Evolutionary conservation across 345 rosid genomes (phyloP).

Genomic region (Eucalyptus erythrocorys): DNA sequence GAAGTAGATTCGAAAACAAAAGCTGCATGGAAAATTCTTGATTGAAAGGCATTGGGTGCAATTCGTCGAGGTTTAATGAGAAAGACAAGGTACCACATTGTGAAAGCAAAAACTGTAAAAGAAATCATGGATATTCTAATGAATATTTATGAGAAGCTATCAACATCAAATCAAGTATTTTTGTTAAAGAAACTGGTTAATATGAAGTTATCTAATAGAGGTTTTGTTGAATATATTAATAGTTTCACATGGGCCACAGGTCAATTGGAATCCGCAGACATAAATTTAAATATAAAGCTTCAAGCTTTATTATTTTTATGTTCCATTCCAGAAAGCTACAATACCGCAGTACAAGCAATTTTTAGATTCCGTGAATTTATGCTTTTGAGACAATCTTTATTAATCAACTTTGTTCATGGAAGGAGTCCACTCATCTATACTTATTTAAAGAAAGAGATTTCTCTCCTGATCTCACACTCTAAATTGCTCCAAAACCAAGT

Average conservation of each 20-base stretch:
- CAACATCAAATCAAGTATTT: no score
- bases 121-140: no score
- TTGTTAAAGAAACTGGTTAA: no score
- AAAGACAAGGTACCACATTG: fast-evolving
- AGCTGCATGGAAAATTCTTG: no score
- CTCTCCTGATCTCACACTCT: not conserved
- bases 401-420: not conserved
- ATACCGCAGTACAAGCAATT: fast-evolving
- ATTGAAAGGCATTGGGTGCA: no score
- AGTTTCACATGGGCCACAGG: fast-evolving
- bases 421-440: not conserved
- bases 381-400: not conserved
- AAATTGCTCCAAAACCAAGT: not conserved
- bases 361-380: not conserved
- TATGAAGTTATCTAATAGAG: fast-evolving
- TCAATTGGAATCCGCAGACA: fast-evolving
- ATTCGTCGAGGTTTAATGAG: no score
- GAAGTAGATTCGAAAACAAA: no score
- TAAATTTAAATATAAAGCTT: no score
- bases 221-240: no score
- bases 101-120: fast-evolving
- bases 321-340: fast-evolving
- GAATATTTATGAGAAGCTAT: no score
- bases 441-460: not conserved
- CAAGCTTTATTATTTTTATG: no score